Percentiles rank a stretch among this genome's conserved stretches.
Conservation (phyloP, 129 eudicot genomes). For the Flaveria robusta region DNA sequence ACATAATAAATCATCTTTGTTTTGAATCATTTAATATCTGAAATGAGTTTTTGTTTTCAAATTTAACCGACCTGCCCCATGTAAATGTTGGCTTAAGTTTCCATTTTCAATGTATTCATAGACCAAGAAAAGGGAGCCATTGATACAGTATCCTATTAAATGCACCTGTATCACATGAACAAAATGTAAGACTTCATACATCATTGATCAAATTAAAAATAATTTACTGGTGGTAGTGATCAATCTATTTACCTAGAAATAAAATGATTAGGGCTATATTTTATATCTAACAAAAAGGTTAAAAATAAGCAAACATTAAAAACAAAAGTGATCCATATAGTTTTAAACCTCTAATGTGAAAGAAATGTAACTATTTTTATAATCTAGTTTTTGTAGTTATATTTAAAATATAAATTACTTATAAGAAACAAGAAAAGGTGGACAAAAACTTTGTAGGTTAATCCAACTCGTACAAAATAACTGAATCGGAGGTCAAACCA, state of each 20-base stretch:
- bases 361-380: too few relatives aligned
- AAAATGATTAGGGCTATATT: neutral
- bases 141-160: conserved; percentile 86
- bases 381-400: too few relatives aligned
- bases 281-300: neutral
- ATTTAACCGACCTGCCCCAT: conserved; percentile 56
- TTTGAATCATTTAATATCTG: neutral
- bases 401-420: too few relatives aligned
- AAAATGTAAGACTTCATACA: neutral
- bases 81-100: conserved; percentile 83
- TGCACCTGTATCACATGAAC: conserved; percentile 61
- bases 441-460: neutral
- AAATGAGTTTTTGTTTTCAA: conserved; percentile 17
- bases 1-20: neutral
- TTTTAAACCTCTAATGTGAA: too few relatives aligned
- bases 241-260: neutral
- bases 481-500: too few relatives aligned
- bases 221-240: neutral
- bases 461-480: neutral
- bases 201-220: neutral
- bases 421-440: too few relatives aligned
- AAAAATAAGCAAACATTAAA: too few relatives aligned
- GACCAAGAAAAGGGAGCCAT: conserved; percentile 83
- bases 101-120: conserved; percentile 90
- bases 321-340: too few relatives aligned